These are phyloP conservation scores for Diplodia corticola DNA, from an alignment of 2,329 filamentous ascomycete species.

Conservation along the genomic window DNA sequence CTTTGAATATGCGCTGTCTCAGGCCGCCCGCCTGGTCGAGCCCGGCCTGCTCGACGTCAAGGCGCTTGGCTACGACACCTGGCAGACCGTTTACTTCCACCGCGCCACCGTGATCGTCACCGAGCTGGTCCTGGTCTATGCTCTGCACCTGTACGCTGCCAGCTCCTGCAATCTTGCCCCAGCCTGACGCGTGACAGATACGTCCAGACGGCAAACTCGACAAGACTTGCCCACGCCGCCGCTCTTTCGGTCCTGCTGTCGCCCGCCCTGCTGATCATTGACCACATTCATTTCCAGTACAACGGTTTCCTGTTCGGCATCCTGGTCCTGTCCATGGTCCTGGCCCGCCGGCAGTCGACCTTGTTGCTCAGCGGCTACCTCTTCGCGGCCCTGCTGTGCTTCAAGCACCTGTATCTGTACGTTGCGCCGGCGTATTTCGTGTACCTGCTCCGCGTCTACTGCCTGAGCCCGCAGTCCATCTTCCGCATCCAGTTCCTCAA, in stretches of 20 bases:
- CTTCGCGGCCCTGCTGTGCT: conserved; percentile 82
- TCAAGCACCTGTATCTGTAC: conserved; percentile 99
- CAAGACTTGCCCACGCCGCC: conserved; percentile 77
- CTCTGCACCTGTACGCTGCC: conserved; percentile 67
- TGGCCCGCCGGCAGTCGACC: conserved; percentile 74
- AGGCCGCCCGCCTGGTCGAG: conserved; percentile 74
- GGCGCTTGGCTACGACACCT: conserved; percentile 83
- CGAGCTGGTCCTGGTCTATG: conserved; percentile 80
- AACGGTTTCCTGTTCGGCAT: conserved; percentile 96
- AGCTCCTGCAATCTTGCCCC: background rate
- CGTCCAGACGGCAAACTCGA: conserved; percentile 72
- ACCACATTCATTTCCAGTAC: conserved; percentile 99
- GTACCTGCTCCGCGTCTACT: conserved; percentile 86
- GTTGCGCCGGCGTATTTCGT: conserved; percentile 95
- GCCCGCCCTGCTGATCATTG: conserved; percentile 91
- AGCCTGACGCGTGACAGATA: conserved; percentile 55
- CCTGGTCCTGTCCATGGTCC: conserved; percentile 79
- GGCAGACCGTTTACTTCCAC: conserved; percentile 94
- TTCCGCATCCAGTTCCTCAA: conserved; percentile 77
- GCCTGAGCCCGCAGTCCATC: conserved; percentile 73
- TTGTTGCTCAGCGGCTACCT: conserved; percentile 76
- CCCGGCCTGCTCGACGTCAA: conserved; percentile 77
- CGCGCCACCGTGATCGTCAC: conserved; percentile 81
- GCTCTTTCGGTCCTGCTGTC: conserved; percentile 89
- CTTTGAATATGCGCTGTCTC: conserved; percentile 91